Percentiles rank a stretch among this genome's conserved stretches.
phyloP scores from a whole-genome alignment of 164 flowering plant genomes.

The Tinospora cordifolia region DNA sequence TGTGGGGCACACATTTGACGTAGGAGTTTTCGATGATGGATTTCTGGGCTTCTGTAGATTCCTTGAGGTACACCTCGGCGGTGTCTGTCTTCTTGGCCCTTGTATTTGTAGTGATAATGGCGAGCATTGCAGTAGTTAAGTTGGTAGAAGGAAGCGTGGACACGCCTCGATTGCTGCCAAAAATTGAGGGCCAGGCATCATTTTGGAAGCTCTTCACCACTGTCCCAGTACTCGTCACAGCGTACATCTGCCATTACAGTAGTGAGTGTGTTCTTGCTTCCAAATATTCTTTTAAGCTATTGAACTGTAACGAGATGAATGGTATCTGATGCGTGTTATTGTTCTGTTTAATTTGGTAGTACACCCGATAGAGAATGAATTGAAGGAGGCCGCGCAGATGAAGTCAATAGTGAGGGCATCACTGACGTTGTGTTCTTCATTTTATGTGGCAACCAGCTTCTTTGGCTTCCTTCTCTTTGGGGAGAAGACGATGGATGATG shows the following conservation, averaged over 20 bases:
- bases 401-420: slow-evolving; percentile 52
- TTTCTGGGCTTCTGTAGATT: slow-evolving; percentile 35
- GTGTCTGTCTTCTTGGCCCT: slow-evolving; percentile 63
- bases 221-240: slow-evolving; percentile 61
- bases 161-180: slow-evolving; percentile 54
- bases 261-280: slow-evolving; percentile 26
- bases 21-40: neutral
- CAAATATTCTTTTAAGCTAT: neutral
- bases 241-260: slow-evolving; percentile 74
- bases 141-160: slow-evolving; percentile 37
- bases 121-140: slow-evolving; percentile 40
- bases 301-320: neutral
- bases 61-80: slow-evolving; percentile 72
- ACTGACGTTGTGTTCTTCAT: slow-evolving; percentile 39
- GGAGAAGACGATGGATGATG: slow-evolving; percentile 54
- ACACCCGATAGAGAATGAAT: slow-evolving; percentile 71
- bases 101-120: slow-evolving; percentile 59
- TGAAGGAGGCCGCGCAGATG: slow-evolving; percentile 52
- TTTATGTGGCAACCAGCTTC: slow-evolving; percentile 65
- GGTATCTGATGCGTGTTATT: neutral
- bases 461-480: slow-evolving; percentile 71
- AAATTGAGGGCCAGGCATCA: slow-evolving; percentile 42
- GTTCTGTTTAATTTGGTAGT: slow-evolving; percentile 28
- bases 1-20: neutral
- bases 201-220: slow-evolving; percentile 66